Evolutionary conservation across 2,329 filamentous ascomycete genomes (phyloP).

Genomic region (Fusarium sp.): DNA sequence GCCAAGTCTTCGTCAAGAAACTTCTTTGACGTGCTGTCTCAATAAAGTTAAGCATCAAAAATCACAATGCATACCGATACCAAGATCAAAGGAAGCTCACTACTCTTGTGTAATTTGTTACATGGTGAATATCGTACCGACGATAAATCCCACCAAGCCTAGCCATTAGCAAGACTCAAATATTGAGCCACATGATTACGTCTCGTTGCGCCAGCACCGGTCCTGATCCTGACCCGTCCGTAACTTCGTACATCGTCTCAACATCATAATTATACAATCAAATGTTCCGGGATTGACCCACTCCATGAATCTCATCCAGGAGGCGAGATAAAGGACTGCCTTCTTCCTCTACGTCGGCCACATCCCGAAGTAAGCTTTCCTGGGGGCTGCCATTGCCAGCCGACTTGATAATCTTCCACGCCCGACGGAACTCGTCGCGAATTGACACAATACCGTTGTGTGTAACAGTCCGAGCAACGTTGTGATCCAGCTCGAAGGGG

Average conservation of each 20-base stretch:
- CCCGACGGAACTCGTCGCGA: conserved; percentile 83
- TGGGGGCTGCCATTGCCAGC: conserved; percentile 54
- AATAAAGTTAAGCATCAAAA: conserved; percentile 10
- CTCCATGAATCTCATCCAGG: conserved; percentile 50
- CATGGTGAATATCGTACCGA: background rate
- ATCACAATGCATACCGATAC: background rate
- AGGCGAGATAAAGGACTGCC: conserved; percentile 40
- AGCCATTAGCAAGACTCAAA: background rate
- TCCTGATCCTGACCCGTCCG: background rate
- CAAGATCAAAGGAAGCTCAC: background rate
- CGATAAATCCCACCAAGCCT: background rate
- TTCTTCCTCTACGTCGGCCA: conserved; percentile 47
- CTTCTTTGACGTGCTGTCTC: conserved; percentile 40
- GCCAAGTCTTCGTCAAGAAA: conserved; percentile 27
- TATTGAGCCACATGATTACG: background rate
- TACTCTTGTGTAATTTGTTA: background rate
- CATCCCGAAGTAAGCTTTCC: conserved; percentile 65
- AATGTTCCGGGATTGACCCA: conserved; percentile 1
- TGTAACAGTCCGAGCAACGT: conserved; percentile 86
- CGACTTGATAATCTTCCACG: conserved; percentile 74
- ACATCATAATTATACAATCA: conserved; percentile 24
- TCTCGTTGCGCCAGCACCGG: conserved; percentile 15
- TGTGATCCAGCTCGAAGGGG: conserved; percentile 88
- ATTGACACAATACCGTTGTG: conserved; percentile 85
- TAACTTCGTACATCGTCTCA: conserved; percentile 14